phyloP scores from a whole-genome alignment of 2,329 filamentous ascomycete species.

The Stachybotrys elegans region DNA sequence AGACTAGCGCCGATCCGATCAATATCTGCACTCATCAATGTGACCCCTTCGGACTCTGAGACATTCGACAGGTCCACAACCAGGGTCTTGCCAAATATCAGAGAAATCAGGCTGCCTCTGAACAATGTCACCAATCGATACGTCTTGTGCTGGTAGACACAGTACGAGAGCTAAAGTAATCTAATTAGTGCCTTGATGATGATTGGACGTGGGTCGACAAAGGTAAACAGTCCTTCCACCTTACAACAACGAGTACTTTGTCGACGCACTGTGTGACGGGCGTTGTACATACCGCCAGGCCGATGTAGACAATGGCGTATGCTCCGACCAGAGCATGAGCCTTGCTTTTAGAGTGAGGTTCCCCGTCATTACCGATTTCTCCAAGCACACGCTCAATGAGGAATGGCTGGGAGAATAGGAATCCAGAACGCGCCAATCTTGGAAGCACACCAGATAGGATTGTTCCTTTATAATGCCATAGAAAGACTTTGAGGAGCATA shows the following conservation, averaged over 20 bases:
- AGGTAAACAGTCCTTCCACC: too few relatives aligned
- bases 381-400: constrained; percentile 30
- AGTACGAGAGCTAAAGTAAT: background rate
- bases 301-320: constrained; percentile 31
- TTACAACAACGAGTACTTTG: too few relatives aligned
- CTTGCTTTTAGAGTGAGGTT: constrained; percentile 17
- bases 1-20: constrained; percentile 24
- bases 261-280: too few relatives aligned
- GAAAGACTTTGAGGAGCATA: constrained; percentile 15
- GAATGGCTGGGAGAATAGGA: constrained; percentile 38
- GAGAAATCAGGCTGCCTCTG: constrained; percentile 29
- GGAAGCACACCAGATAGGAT: constrained; percentile 26
- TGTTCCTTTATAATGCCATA: constrained; percentile 19
- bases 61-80: constrained; percentile 20
- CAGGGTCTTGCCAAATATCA: constrained; percentile 44
- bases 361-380: constrained; percentile 19
- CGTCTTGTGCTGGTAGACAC: constrained; percentile 21
- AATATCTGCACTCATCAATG: constrained; percentile 40
- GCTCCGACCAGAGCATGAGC: constrained; percentile 34
- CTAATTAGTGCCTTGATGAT: background rate
- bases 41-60: constrained; percentile 29
- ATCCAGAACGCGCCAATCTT: constrained; percentile 28
- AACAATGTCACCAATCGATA: constrained; percentile 28
- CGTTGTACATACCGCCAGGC: constrained; percentile 27
- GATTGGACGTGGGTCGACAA: too few relatives aligned